These are phyloP conservation scores for Phoma sp. DNA, from an alignment of 2,329 filamentous ascomycete species.

Conservation along the genomic window DNA sequence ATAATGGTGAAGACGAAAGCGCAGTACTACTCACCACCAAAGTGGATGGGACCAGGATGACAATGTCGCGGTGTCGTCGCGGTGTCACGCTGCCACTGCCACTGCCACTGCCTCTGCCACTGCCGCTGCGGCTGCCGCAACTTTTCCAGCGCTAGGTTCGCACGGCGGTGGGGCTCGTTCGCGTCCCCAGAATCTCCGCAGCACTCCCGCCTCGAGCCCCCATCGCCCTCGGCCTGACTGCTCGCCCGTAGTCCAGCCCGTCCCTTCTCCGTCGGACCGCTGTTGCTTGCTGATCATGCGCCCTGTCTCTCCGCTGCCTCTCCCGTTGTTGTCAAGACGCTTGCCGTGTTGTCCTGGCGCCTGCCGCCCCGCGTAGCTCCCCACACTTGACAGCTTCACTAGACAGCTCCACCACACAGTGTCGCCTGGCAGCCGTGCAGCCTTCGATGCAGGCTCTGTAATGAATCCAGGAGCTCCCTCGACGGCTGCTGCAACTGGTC, in stretches of 20 bases:
- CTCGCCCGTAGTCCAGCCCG: slow-evolving; percentile 13
- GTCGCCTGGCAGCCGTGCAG: not conserved
- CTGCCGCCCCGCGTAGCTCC: slow-evolving; percentile 22
- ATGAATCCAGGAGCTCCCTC: slow-evolving; percentile 45
- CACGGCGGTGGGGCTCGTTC: not conserved
- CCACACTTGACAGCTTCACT: slow-evolving; percentile 19
- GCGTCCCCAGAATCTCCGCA: slow-evolving; percentile 8
- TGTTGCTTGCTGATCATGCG: slow-evolving; percentile 28
- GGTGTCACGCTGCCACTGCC: not conserved
- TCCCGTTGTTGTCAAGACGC: slow-evolving; percentile 9
- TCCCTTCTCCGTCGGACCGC: slow-evolving; percentile 7
- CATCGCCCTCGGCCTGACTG: not conserved
- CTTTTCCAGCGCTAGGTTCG: slow-evolving; percentile 8
- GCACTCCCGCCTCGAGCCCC: slow-evolving; percentile 7
- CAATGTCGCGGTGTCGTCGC: slow-evolving; percentile 1
- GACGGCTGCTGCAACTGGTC: slow-evolving; percentile 29
- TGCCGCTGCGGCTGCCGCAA: not conserved
- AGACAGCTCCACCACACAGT: slow-evolving; percentile 18
- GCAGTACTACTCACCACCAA: too few species aligned
- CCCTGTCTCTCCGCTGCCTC: slow-evolving; percentile 24
- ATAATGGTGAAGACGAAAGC: too few species aligned
- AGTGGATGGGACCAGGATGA: too few species aligned
- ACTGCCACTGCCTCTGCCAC: too few species aligned
- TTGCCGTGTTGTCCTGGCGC: not conserved
- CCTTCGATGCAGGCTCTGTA: slow-evolving; percentile 28